Evolutionary conservation across 164 flowering plant genomes (phyloP).

Genomic region (Tinospora cordifolia): DNA sequence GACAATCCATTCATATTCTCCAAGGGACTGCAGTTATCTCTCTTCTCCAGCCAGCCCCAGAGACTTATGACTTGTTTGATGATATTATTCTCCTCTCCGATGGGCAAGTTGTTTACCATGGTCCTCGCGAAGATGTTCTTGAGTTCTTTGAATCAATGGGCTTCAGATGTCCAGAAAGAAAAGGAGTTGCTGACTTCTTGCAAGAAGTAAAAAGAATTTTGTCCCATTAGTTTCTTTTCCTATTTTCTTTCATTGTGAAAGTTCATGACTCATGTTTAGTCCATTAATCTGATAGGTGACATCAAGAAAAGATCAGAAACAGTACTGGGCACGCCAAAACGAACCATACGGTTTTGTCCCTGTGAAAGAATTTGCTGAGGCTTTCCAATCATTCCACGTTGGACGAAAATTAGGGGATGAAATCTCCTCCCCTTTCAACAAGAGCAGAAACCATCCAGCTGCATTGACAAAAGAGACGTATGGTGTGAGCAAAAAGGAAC

Average conservation of each 20-base stretch:
- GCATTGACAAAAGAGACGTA: constrained; percentile 39
- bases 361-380: constrained; percentile 42
- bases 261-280: neutral
- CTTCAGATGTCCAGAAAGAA: constrained; percentile 12
- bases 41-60: constrained; percentile 85
- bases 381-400: constrained; percentile 47
- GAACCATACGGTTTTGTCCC: constrained; percentile 39
- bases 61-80: constrained; percentile 66
- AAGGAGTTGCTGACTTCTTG: constrained; percentile 23
- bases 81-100: constrained; percentile 72
- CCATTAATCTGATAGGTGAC: constrained; percentile 37
- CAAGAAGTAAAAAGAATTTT: neutral
- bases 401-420: constrained; percentile 39
- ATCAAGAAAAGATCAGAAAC: constrained; percentile 57
- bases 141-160: constrained; percentile 13
- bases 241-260: neutral
- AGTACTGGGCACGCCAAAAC: constrained; percentile 46
- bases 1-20: constrained; percentile 49
- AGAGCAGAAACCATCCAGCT: constrained; percentile 46
- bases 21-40: constrained; percentile 62
- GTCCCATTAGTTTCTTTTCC: neutral
- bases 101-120: constrained; percentile 60
- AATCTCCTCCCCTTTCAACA: constrained; percentile 43
- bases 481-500: constrained; percentile 36
- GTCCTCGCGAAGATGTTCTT: constrained; percentile 10